Conservation (phyloP, 495 filamentous ascomycete species). For the Aspergillus campestris region DNA sequence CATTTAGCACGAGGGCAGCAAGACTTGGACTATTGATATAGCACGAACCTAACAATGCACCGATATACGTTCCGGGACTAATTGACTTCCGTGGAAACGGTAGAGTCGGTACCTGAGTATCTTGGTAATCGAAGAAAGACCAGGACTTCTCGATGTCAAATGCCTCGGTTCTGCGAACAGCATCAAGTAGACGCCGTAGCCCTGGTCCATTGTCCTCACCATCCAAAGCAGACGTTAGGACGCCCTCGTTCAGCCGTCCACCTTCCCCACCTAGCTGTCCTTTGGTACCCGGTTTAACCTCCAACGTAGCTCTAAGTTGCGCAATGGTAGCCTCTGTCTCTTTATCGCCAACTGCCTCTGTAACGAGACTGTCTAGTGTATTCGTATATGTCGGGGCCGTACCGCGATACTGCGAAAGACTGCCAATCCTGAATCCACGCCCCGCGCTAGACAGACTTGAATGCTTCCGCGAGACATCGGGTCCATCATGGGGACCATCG, state of each 20-base stretch:
- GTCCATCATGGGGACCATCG: constrained; percentile 7
- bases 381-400: constrained; percentile 53
- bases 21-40: background rate
- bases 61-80: constrained; percentile 14
- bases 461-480: constrained; percentile 6
- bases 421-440: constrained; percentile 1
- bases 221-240: constrained; percentile 34
- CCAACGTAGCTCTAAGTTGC: constrained; percentile 38
- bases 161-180: constrained; percentile 68
- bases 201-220: constrained; percentile 47
- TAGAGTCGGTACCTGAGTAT: constrained; percentile 21
- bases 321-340: constrained; percentile 50
- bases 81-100: constrained; percentile 29
- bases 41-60: constrained; percentile 30
- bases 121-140: constrained; percentile 53
- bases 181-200: constrained; percentile 52
- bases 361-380: constrained; percentile 56
- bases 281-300: constrained; percentile 9
- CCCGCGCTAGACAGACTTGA: constrained; percentile 5
- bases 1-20: constrained; percentile 6
- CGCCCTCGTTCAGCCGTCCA: constrained; percentile 32
- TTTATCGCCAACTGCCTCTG: constrained; percentile 48
- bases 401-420: background rate
- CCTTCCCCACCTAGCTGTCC: background rate
- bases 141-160: constrained; percentile 50